phyloP scores from a whole-genome alignment of 331 rosid species.

The Cydonia oblonga region DNA sequence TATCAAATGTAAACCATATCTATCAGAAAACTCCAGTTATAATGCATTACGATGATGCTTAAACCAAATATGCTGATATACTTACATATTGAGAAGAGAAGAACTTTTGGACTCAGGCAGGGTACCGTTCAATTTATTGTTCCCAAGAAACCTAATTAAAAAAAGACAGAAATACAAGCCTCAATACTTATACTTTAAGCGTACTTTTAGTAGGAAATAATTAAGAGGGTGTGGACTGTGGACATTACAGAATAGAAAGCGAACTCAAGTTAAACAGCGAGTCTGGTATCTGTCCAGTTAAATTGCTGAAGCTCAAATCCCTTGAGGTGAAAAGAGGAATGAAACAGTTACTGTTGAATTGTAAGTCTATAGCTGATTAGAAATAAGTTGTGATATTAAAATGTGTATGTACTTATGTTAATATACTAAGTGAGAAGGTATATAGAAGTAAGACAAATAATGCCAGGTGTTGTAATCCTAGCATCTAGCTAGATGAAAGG shows the following conservation, averaged over 20 bases:
- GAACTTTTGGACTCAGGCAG: conserved; percentile 29
- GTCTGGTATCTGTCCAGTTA: conserved; percentile 44
- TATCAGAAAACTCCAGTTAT: background rate
- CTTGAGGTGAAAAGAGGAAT: conserved; percentile 25
- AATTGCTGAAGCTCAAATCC: conserved; percentile 81
- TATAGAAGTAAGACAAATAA: too few relatives aligned
- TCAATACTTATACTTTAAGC: background rate
- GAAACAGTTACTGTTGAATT: too few relatives aligned
- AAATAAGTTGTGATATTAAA: too few relatives aligned
- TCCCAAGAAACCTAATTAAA: conserved; percentile 61
- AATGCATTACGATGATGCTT: background rate
- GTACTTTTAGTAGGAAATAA: background rate
- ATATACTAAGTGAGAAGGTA: too few relatives aligned
- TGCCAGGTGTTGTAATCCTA: too few relatives aligned
- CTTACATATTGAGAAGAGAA: conserved; percentile 53
- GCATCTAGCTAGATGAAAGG: too few relatives aligned
- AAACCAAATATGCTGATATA: conserved; percentile 3
- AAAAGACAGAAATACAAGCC: conserved; percentile 5
- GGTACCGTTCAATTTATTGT: conserved; percentile 50
- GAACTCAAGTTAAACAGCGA: conserved; percentile 53
- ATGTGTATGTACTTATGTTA: too few relatives aligned
- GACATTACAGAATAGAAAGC: conserved; percentile 45
- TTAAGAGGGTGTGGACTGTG: background rate
- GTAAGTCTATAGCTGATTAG: too few relatives aligned
- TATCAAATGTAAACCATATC: background rate